These are phyloP conservation scores for Citrus cavaleriei DNA, from an alignment of 345 rosid species.

Conservation along the genomic window DNA sequence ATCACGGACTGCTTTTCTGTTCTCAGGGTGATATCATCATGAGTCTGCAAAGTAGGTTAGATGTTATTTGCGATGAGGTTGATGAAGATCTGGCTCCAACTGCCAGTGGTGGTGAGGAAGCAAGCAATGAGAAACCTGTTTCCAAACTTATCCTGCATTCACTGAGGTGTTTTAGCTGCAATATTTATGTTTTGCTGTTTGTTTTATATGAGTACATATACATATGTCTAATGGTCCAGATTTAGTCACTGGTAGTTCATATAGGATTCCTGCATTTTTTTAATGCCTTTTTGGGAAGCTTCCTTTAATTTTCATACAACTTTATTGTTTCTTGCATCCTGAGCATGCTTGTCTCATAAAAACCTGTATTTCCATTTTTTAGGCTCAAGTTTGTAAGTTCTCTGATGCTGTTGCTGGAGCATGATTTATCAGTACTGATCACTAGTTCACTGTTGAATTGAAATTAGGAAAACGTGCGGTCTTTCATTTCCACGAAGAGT, in stretches of 20 bases:
- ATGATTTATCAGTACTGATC: not conserved
- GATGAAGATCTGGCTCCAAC: slow-evolving; percentile 42
- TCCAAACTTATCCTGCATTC: slow-evolving; percentile 39
- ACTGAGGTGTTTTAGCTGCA: slow-evolving; percentile 47
- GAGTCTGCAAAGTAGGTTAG: slow-evolving; percentile 86
- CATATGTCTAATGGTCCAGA: not conserved
- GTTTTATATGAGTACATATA: not conserved
- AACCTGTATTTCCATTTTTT: slow-evolving; percentile 4
- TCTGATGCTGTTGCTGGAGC: slow-evolving; percentile 6
- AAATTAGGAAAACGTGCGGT: slow-evolving; percentile 54
- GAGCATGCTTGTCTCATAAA: not conserved
- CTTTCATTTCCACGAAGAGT: slow-evolving; percentile 77
- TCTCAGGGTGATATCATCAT: slow-evolving; percentile 75
- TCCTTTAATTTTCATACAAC: not conserved
- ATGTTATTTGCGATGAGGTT: slow-evolving; percentile 73
- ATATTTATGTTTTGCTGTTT: not conserved
- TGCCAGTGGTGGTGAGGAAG: slow-evolving; percentile 28
- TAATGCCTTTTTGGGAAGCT: not conserved
- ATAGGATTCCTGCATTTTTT: not conserved
- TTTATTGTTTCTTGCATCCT: not conserved
- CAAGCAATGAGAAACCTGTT: slow-evolving; percentile 30
- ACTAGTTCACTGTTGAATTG: slow-evolving; percentile 6
- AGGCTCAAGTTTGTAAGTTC: not conserved
- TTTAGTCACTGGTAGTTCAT: not conserved
- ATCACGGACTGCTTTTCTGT: slow-evolving; percentile 3